phyloP scores from a whole-genome alignment of 1,139 yeast genomes.

The Pichia sp. region DNA sequence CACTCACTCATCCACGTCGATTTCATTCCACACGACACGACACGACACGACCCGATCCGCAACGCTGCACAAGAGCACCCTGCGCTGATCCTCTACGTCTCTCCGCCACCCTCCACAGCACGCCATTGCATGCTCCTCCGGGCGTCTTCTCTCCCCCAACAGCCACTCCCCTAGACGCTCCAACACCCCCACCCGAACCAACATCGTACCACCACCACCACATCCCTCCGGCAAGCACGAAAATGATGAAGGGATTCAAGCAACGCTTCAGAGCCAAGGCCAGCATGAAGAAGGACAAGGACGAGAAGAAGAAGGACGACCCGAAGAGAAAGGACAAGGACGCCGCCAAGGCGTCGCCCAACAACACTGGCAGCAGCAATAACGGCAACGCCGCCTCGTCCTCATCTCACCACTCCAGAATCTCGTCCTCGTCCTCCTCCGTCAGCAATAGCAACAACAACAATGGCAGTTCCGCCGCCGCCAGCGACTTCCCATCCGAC shows the following conservation, averaged over 20 bases:
- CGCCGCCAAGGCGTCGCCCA: neutral
- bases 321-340: neutral
- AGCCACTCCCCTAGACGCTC: no score
- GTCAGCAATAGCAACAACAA: neutral
- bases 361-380: neutral
- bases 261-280: conserved; percentile 34
- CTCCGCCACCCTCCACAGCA: no score
- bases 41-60: no score
- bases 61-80: no score
- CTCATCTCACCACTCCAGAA: conserved; percentile 1
- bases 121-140: no score
- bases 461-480: neutral
- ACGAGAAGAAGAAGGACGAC: conserved; percentile 13
- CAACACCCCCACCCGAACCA: no score
- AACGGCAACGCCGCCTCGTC: neutral
- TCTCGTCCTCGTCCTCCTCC: neutral
- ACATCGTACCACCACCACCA: no score
- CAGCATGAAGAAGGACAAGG: conserved; percentile 26
- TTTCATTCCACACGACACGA: no score
- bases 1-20: no score
- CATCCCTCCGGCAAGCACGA: no score
- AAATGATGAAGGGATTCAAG: conserved; percentile 36
- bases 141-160: no score
- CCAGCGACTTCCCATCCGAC: neutral
- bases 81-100: no score